Conservation (phyloP, 306 rosid genomes). For the Trifolium pratense region DNA sequence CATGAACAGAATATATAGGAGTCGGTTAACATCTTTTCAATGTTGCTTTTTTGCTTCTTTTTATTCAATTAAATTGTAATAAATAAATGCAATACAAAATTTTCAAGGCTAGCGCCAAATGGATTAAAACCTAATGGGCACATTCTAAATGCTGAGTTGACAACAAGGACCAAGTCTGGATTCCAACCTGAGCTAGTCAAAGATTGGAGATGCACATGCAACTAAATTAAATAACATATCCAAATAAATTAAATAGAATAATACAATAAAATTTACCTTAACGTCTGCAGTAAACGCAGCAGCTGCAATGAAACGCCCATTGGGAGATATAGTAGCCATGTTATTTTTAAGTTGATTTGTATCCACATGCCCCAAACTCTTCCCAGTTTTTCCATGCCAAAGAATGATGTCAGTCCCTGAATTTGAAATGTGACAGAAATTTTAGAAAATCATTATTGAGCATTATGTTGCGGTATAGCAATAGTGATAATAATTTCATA, state of each 20-base stretch:
- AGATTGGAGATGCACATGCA: constrained; percentile 1
- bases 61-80: constrained; percentile 14
- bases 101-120: constrained; percentile 28
- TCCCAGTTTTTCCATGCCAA: constrained; percentile 97
- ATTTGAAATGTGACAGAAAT: constrained; percentile 42
- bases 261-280: constrained; percentile 58
- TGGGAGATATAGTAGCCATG: constrained; percentile 93
- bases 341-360: constrained; percentile 94
- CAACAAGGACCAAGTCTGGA: constrained; percentile 26
- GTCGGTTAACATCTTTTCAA: constrained; percentile 13
- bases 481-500: constrained; percentile 20
- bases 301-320: constrained; percentile 98
- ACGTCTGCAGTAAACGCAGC: constrained; percentile 99
- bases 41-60: neutral
- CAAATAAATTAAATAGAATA: constrained; percentile 11
- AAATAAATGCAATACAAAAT: constrained; percentile 20
- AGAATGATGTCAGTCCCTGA: constrained; percentile 89
- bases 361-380: constrained; percentile 84
- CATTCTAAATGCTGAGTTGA: constrained; percentile 14
- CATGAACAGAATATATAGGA: constrained; percentile 4
- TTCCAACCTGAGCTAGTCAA: constrained; percentile 11
- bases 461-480: constrained; percentile 8
- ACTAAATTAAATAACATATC: constrained; percentile 18
- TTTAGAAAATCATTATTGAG: constrained; percentile 26
- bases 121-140: constrained; percentile 23